phyloP scores from a whole-genome alignment of 208 protist species.

The Leishmania lainsoni region DNA sequence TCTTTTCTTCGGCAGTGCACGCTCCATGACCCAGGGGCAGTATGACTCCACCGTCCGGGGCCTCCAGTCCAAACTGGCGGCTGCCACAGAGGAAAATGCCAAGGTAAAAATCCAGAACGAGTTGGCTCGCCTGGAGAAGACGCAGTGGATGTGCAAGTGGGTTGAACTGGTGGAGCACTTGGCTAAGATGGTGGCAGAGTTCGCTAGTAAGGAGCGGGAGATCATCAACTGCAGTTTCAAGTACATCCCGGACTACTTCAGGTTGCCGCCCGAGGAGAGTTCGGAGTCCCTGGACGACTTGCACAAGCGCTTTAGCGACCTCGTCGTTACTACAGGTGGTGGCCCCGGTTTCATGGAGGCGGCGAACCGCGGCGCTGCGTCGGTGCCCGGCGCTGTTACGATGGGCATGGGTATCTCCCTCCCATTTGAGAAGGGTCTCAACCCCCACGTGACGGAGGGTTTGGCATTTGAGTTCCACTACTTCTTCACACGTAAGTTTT shows the following conservation, averaged over 20 bases:
- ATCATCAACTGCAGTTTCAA: conserved; percentile 64
- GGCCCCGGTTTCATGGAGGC: conserved; percentile 95
- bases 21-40: conserved; percentile 79
- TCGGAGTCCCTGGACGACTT: conserved; percentile 22
- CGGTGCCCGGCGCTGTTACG: conserved; percentile 67
- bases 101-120: conserved; percentile 33
- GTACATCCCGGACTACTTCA: conserved; percentile 83
- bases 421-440: conserved; percentile 93
- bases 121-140: conserved; percentile 65
- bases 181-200: conserved; percentile 66
- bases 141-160: conserved; percentile 93
- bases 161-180: conserved; percentile 75
- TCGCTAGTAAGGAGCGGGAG: conserved; percentile 43
- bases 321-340: conserved; percentile 91
- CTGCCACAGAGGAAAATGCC: conserved; percentile 21
- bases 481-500: conserved; percentile 95
- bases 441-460: conserved; percentile 81
- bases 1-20: conserved; percentile 93
- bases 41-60: conserved; percentile 49
- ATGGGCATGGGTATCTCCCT: conserved; percentile 95
- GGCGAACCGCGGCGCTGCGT: conserved; percentile 86
- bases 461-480: conserved; percentile 95
- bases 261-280: conserved; percentile 36
- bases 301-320: conserved; percentile 43
- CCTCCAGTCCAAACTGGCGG: conserved; percentile 31